Evolutionary conservation across 148 eudicot genomes (phyloP).

Genomic region (Polygonum aviculare): DNA sequence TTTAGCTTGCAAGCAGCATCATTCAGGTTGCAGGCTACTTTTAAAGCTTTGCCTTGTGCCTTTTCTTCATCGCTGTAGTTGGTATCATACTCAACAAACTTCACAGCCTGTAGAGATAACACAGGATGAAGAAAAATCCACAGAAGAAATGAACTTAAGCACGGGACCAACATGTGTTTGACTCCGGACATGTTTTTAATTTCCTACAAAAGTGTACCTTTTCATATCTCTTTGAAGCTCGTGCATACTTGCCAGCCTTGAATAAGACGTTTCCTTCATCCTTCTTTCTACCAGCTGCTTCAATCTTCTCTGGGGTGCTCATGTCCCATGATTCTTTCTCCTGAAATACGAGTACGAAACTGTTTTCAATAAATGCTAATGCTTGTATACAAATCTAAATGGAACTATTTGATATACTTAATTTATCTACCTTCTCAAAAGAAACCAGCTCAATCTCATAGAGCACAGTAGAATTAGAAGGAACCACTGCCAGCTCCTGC

Average conservation of each 20-base stretch:
- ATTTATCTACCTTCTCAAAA: slow-evolving; percentile 54
- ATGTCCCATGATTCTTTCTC: slow-evolving; percentile 98
- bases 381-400: background rate
- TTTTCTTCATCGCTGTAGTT: slow-evolving; percentile 70
- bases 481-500: slow-evolving; percentile 82
- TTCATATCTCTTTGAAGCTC: slow-evolving; percentile 94
- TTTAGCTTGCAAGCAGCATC: slow-evolving; percentile 85
- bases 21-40: slow-evolving; percentile 67
- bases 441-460: slow-evolving; percentile 79
- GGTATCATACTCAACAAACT: slow-evolving; percentile 61
- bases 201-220: slow-evolving; percentile 34
- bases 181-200: background rate
- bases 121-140: background rate
- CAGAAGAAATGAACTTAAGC: background rate
- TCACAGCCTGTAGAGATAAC: slow-evolving; percentile 52
- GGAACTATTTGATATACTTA: background rate
- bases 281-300: slow-evolving; percentile 84
- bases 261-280: slow-evolving; percentile 89
- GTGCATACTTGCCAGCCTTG: slow-evolving; percentile 71
- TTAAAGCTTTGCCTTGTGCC: slow-evolving; percentile 50
- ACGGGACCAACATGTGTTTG: background rate
- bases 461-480: slow-evolving; percentile 64
- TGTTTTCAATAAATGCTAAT: background rate
- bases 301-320: slow-evolving; percentile 84
- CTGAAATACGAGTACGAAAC: slow-evolving; percentile 22